Conservation (phyloP, 2,329 filamentous ascomycete genomes). For the Thelonectria olida region DNA sequence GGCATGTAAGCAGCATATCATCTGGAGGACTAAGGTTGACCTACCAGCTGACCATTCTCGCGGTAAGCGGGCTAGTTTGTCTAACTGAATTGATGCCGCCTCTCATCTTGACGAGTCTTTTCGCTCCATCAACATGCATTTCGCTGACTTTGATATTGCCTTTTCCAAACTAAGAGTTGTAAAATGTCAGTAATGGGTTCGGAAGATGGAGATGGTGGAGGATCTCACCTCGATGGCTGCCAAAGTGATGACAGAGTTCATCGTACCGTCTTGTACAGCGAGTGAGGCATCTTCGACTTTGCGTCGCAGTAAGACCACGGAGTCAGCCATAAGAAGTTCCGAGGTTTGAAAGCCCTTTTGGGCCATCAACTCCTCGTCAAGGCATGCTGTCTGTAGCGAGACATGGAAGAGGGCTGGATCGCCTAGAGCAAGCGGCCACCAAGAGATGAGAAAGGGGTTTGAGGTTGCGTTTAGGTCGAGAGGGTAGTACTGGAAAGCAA, state of each 20-base stretch:
- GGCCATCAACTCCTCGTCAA: constrained; percentile 62
- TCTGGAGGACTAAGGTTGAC: constrained; percentile 18
- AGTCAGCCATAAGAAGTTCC: constrained; percentile 66
- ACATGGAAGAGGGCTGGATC: constrained; percentile 68
- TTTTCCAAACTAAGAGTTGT: constrained; percentile 57
- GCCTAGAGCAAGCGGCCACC: constrained; percentile 66
- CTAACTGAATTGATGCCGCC: constrained; percentile 60
- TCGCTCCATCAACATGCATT: constrained; percentile 61
- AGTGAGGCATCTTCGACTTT: constrained; percentile 57
- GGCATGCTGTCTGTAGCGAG: constrained; percentile 65
- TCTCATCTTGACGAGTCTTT: constrained; percentile 57
- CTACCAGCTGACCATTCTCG: constrained; percentile 64
- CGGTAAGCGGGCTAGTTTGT: constrained; percentile 61
- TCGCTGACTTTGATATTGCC: constrained; percentile 54
- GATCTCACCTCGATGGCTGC: constrained; percentile 65
- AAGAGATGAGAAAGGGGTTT: constrained; percentile 67
- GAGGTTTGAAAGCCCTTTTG: constrained; percentile 63
- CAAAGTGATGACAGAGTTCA: constrained; percentile 66
- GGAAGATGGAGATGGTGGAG: background rate
- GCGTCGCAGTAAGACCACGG: constrained; percentile 59
- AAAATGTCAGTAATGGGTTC: background rate
- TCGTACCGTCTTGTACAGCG: constrained; percentile 62
- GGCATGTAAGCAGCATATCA: background rate
- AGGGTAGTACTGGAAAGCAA: constrained; percentile 69
- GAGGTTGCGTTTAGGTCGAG: constrained; percentile 60